These are phyloP conservation scores for Pouteria campechiana DNA, from an alignment of 179 eudicot genomes.

Conservation along the genomic window DNA sequence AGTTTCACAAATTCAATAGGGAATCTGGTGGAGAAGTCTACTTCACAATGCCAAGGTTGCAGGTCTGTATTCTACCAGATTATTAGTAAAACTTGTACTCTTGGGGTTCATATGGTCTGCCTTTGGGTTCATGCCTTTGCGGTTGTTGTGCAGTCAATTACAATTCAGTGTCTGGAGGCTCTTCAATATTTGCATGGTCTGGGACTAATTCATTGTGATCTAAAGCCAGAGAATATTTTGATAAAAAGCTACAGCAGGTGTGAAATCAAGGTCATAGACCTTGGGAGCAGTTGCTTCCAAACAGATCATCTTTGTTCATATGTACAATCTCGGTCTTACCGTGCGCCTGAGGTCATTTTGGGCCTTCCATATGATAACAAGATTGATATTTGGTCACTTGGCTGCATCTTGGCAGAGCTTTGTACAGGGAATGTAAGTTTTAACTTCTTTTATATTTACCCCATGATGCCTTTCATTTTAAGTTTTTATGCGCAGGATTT, in stretches of 20 bases:
- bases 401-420: conserved; percentile 98
- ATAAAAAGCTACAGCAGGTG: conserved; percentile 94
- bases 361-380: conserved; percentile 93
- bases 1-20: conserved; percentile 92
- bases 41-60: conserved; percentile 99
- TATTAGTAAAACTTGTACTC: not conserved
- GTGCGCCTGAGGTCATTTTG: conserved; percentile 98
- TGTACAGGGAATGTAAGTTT: conserved; percentile 96
- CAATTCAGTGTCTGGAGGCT: conserved; percentile 92
- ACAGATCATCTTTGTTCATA: conserved; percentile 97
- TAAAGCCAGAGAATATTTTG: conserved; percentile 98
- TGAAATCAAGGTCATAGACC: conserved; percentile 97
- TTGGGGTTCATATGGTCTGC: not conserved
- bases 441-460: not conserved
- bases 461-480: not conserved
- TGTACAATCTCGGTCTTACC: conserved; percentile 95
- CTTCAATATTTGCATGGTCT: conserved; percentile 81
- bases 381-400: conserved; percentile 98
- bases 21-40: conserved; percentile 99
- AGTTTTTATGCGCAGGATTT: not conserved
- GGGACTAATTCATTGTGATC: conserved; percentile 94
- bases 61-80: conserved; percentile 36
- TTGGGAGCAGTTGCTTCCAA: conserved; percentile 98
- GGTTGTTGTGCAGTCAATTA: conserved; percentile 80
- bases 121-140: conserved; percentile 5